A percentile compares a stretch with the other conserved stretches of the same genome.
Evolutionary conservation across 306 rosid species (phyloP).

Genomic region (Dryas drummondii): DNA sequence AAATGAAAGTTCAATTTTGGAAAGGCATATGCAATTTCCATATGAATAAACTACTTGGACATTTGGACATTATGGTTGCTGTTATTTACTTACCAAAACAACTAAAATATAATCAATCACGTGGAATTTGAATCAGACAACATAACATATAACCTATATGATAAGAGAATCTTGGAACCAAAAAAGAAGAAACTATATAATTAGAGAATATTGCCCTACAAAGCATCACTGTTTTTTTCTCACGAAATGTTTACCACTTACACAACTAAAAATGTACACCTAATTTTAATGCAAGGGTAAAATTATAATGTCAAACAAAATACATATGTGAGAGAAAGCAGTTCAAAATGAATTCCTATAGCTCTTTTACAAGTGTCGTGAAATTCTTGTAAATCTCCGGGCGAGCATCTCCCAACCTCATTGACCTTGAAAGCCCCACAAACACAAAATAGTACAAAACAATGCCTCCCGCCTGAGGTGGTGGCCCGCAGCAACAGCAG

Average conservation of each 20-base stretch:
- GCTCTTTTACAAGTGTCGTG: slow-evolving; percentile 21
- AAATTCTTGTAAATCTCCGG: slow-evolving; percentile 28
- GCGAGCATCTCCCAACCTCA: slow-evolving; percentile 33
- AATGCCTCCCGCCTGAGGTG: neutral
- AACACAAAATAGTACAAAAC: slow-evolving; percentile 9
- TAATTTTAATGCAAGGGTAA: neutral
- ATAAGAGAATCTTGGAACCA: too few species aligned
- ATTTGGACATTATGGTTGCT: too few species aligned
- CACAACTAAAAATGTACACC: neutral
- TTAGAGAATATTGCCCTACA: neutral
- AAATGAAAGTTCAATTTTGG: too few species aligned
- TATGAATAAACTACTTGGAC: too few species aligned
- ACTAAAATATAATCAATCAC: too few species aligned
- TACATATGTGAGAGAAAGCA: slow-evolving; percentile 9
- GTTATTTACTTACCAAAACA: too few species aligned
- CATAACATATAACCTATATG: too few species aligned
- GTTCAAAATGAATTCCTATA: slow-evolving; percentile 5
- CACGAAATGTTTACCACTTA: neutral
- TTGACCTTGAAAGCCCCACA: slow-evolving; percentile 28
- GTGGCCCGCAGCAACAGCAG: neutral
- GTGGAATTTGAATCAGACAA: too few species aligned
- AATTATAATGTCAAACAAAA: slow-evolving; percentile 11
- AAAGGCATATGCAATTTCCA: too few species aligned
- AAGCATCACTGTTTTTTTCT: neutral
- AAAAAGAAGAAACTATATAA: too few species aligned